phyloP scores from a whole-genome alignment of 768 basidiomycete genomes.

The Exidia glandulosa region DNA sequence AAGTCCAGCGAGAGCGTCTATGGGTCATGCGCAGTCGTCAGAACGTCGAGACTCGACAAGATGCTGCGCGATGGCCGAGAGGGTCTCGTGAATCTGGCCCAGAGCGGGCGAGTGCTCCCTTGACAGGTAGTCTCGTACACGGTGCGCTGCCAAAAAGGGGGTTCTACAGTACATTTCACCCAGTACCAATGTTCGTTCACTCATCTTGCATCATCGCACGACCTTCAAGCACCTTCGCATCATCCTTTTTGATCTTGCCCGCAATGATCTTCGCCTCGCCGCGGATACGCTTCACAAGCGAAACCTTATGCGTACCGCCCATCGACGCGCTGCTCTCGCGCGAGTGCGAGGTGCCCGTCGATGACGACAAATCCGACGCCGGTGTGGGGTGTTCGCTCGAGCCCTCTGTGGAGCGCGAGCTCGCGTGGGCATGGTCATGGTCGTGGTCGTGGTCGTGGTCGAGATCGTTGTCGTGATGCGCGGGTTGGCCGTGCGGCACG shows the following conservation, averaged over 20 bases:
- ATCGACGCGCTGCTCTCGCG: not conserved
- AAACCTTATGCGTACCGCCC: not conserved
- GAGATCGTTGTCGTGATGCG: not conserved
- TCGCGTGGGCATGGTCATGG: not conserved
- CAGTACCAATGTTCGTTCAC: not conserved
- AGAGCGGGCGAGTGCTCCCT: too few species aligned
- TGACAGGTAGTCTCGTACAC: too few species aligned
- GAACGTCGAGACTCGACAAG: too few species aligned
- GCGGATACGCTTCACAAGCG: not conserved
- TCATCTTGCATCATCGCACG: not conserved
- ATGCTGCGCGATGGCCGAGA: too few species aligned
- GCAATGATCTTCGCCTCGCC: not conserved
- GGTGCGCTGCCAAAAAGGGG: too few species aligned
- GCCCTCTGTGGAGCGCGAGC: not conserved
- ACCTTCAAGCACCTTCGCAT: not conserved
- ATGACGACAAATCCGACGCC: not conserved
- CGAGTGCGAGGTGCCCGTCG: not conserved
- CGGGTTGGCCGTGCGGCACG: not conserved
- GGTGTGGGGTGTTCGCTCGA: not conserved
- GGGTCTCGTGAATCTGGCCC: too few species aligned
- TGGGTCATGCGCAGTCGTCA: too few species aligned
- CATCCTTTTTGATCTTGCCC: not conserved
- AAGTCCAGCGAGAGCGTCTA: too few species aligned
- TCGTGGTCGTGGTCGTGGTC: too few species aligned
- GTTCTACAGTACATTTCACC: too few species aligned